Percentiles rank a stretch among this genome's conserved stretches.
Evolutionary conservation across 345 rosid species (phyloP).

Genomic region (Hibiscus mutabilis): DNA sequence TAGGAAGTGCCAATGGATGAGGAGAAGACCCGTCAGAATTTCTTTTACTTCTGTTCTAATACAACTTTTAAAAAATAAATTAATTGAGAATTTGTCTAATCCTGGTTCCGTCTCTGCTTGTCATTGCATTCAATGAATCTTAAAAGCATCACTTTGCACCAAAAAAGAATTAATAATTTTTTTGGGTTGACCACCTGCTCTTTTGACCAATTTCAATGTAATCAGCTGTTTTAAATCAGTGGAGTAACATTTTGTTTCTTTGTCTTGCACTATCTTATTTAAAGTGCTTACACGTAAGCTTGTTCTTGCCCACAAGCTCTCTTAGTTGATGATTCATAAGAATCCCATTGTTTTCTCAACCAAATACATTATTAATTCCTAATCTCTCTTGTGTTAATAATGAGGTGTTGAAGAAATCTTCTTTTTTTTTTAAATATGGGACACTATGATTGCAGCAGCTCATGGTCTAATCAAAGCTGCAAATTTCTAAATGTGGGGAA

Average conservation of each 20-base stretch:
- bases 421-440: background rate
- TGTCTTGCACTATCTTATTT: conserved; percentile 13
- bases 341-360: conserved; percentile 8
- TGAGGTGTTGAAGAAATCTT: background rate
- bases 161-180: background rate
- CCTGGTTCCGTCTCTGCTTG: too few relatives aligned
- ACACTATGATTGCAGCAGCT: background rate
- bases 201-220: conserved; percentile 19
- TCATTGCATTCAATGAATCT: too few relatives aligned
- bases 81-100: too few relatives aligned
- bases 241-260: conserved; percentile 3
- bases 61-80: too few relatives aligned
- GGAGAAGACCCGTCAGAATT: too few relatives aligned
- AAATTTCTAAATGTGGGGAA: background rate
- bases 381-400: background rate
- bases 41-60: too few relatives aligned
- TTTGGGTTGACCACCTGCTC: conserved; percentile 5
- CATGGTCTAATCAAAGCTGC: background rate
- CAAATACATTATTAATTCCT: background rate
- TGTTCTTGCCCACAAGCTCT: conserved; percentile 11
- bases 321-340: conserved; percentile 5
- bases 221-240: background rate
- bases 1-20: background rate
- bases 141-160: too few relatives aligned
- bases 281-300: conserved; percentile 15